Evolutionary conservation across 1,284 basidiomycete species (phyloP), one percentile per base, ranked within the genome.

Genomic region (Farysia itapuensis): DNA sequence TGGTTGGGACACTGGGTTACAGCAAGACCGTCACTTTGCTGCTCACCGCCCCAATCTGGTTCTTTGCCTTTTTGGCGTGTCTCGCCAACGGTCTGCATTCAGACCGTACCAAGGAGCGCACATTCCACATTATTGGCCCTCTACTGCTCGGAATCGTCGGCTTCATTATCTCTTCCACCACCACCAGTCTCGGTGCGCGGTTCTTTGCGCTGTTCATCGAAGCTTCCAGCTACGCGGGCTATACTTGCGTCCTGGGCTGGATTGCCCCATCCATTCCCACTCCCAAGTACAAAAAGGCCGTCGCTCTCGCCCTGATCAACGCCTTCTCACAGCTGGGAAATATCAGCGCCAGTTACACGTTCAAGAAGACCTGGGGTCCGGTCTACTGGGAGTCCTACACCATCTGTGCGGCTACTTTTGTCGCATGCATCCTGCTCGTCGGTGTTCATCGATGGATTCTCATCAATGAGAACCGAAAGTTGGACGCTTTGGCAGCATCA

Each of bases 241-340:
- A 60, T 39, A 52, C 53, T 1, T 57, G 48, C 33, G 49, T 71
- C 4, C 45, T 71, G 8, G 43, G 51, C 9, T 70, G 64, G 69
- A 64, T 67, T 40, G 46, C 50, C 1, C 59, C 56, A 19, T 51
- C 53, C 24, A 50, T 70, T 25, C 57, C 64, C 9, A 48, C 61
- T 1, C 64, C 67, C 14, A 49, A 57, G 21, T 61, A 61, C 46
- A 71, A 71, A 34, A 61, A 66, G 15, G 56, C 61, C 11, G 56
- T 58, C 29, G 57, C 49, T 2, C 37, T 67, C 5, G 67, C 65
- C 8, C 26, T 67, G 39, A 56, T 79, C 58, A 79, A 79, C 56
- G 78, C 78, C 29, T 75, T 79, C 46, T 73, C 74, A 0, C 77
- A 79, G 50, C 64, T 78, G 15, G 79, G 78, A 33, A 79, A 80